phyloP scores from a whole-genome alignment of 129 eudicot species.

The Rutidosis leptorrhynchoides region DNA sequence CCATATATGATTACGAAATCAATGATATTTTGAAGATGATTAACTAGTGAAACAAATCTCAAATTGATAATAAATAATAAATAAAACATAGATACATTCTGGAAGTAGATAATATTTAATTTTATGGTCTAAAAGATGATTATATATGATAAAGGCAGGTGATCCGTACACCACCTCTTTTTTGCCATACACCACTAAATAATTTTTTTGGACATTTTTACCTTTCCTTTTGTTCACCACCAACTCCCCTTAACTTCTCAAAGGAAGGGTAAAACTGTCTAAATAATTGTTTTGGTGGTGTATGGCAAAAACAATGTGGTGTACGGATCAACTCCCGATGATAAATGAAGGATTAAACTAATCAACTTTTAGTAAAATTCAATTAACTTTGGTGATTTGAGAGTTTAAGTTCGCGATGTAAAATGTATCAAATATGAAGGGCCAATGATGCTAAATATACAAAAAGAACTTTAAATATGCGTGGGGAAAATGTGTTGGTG shows the following conservation, averaged over 20 bases:
- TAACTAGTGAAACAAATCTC: no score
- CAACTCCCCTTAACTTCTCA: no score
- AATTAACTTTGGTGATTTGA: background rate
- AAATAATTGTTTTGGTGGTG: no score
- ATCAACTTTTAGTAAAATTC: background rate
- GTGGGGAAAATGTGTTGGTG: conserved; percentile 44
- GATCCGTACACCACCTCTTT: no score
- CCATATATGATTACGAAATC: background rate
- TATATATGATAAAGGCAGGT: no score
- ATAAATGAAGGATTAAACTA: conserved; percentile 6
- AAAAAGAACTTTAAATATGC: conserved; percentile 31
- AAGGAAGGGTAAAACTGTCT: no score
- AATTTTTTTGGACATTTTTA: no score
- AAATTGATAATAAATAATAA: no score
- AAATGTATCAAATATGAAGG: conserved; percentile 8
- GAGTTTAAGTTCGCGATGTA: conserved; percentile 12
- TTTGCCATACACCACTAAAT: no score
- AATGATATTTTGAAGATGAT: background rate
- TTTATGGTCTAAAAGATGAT: background rate
- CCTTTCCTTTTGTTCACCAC: no score
- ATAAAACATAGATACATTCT: background rate
- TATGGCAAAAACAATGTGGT: no score
- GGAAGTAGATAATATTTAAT: background rate
- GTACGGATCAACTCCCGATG: no score
- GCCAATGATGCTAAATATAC: background rate